A percentile compares a stretch with the other conserved stretches of the same genome.
These are phyloP conservation scores for Haematococcus sp. DNA, from an alignment of 139 green algal genomes.

Conservation along the genomic window DNA sequence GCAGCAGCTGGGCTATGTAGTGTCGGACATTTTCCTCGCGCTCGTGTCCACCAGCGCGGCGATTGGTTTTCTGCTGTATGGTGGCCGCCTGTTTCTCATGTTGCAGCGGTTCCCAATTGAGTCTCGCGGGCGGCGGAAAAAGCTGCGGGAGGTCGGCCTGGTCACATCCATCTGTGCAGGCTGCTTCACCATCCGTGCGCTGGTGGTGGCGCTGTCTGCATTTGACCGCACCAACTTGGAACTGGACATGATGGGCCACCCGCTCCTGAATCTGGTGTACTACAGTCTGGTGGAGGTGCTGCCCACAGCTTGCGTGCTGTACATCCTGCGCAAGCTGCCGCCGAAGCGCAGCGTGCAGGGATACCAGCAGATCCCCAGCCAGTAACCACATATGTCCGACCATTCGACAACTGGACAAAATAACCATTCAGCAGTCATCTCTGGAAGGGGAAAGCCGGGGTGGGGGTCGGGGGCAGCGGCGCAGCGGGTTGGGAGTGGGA, in stretches of 20 bases:
- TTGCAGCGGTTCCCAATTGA: slow-evolving; percentile 93
- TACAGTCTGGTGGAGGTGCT: slow-evolving; percentile 70
- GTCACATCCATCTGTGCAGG: slow-evolving; percentile 92
- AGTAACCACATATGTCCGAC: no score
- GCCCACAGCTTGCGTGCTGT: slow-evolving; percentile 60
- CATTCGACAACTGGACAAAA: no score
- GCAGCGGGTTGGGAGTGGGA: no score
- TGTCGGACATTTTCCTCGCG: slow-evolving; percentile 69
- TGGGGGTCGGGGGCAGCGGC: no score
- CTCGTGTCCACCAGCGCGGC: slow-evolving; percentile 77
- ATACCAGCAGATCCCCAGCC: slow-evolving; percentile 55
- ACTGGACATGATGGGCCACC: slow-evolving; percentile 56
- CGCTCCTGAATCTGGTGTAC: slow-evolving; percentile 85
- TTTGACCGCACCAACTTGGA: slow-evolving; percentile 54
- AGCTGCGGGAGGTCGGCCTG: slow-evolving; percentile 92
- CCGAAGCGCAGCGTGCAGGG: slow-evolving; percentile 47
- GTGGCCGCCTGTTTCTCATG: slow-evolving; percentile 91
- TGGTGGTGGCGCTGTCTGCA: slow-evolving; percentile 68
- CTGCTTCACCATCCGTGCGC: slow-evolving; percentile 79
- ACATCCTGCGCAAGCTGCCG: slow-evolving; percentile 48
- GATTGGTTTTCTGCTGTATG: slow-evolving; percentile 91
- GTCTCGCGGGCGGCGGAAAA: slow-evolving; percentile 86
- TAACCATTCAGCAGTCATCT: no score
- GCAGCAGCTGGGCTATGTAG: slow-evolving; percentile 32
- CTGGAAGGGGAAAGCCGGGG: no score